Conservation (phyloP, 2,329 filamentous ascomycete genomes). For the Phialophora verrucosa region DNA sequence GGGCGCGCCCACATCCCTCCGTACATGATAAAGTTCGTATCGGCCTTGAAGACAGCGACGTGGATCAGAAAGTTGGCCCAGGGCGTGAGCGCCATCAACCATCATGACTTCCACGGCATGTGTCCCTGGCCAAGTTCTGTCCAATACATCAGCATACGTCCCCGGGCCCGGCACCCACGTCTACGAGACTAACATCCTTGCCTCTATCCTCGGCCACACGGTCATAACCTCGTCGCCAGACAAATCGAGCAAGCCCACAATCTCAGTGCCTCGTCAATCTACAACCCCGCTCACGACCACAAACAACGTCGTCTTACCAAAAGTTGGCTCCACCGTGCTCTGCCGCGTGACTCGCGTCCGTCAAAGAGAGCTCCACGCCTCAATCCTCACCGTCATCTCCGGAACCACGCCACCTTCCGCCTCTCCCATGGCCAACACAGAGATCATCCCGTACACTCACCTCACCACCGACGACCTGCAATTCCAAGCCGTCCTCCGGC, state of each 20-base stretch:
- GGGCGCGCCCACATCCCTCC: too few species aligned
- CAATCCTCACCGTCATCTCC: constrained; percentile 80
- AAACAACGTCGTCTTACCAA: constrained; percentile 57
- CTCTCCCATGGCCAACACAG: constrained; percentile 5
- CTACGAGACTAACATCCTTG: constrained; percentile 73
- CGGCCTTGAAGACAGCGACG: neutral
- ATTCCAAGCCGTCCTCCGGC: constrained; percentile 82
- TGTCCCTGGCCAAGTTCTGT: constrained; percentile 78
- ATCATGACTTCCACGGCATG: constrained; percentile 24
- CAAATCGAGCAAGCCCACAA: constrained; percentile 44
- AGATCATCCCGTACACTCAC: constrained; percentile 41
- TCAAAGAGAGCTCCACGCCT: constrained; percentile 81
- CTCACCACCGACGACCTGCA: constrained; percentile 65
- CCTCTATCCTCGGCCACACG: constrained; percentile 80
- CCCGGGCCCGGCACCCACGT: constrained; percentile 86
- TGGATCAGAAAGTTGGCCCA: neutral
- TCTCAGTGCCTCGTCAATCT: constrained; percentile 42
- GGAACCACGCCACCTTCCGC: constrained; percentile 49
- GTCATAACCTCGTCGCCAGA: constrained; percentile 55
- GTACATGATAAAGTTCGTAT: neutral
- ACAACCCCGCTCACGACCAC: constrained; percentile 54
- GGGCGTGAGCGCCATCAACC: neutral
- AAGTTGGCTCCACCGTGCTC: constrained; percentile 79
- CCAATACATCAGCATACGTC: constrained; percentile 67
- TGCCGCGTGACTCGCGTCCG: constrained; percentile 85